Conservation (phyloP, 768 basidiomycete genomes). For the Dacryopinax primogenitus region DNA sequence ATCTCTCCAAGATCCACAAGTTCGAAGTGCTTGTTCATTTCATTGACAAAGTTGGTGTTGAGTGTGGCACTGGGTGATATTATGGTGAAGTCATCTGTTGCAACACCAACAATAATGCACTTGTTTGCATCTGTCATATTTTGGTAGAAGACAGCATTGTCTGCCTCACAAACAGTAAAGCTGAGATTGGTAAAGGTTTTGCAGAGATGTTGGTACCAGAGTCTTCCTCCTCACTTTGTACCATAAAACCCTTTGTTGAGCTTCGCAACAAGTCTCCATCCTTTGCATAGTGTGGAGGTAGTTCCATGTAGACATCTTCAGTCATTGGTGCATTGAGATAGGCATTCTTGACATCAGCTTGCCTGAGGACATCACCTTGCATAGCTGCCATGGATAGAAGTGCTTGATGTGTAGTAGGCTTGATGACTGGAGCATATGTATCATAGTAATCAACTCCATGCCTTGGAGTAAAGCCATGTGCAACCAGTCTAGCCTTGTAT, state of each 20-base stretch:
- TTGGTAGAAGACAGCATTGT: not conserved
- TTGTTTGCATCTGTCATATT: not conserved
- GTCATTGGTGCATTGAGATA: not conserved
- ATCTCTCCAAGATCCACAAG: not conserved
- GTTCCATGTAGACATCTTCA: too few relatives aligned
- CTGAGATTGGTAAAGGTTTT: not conserved
- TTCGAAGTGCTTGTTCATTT: not conserved
- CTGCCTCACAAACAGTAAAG: not conserved
- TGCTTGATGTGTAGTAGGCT: not conserved
- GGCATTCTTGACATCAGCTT: not conserved
- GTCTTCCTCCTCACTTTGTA: not conserved
- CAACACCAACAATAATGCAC: not conserved
- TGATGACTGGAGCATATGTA: constrained; percentile 8
- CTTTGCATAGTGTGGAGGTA: not conserved
- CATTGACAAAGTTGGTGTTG: not conserved
- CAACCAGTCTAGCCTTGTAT: constrained; percentile 12
- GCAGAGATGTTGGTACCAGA: not conserved
- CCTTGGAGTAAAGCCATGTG: not conserved
- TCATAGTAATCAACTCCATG: constrained; percentile 11
- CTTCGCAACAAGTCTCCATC: not conserved
- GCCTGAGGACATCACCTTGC: not conserved
- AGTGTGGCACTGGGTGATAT: not conserved
- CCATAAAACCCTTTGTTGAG: not conserved
- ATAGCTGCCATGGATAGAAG: not conserved
- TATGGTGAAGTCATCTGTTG: not conserved